phyloP scores from a whole-genome alignment of 78 protist genomes.

The Dictyostelium intermedium region DNA sequence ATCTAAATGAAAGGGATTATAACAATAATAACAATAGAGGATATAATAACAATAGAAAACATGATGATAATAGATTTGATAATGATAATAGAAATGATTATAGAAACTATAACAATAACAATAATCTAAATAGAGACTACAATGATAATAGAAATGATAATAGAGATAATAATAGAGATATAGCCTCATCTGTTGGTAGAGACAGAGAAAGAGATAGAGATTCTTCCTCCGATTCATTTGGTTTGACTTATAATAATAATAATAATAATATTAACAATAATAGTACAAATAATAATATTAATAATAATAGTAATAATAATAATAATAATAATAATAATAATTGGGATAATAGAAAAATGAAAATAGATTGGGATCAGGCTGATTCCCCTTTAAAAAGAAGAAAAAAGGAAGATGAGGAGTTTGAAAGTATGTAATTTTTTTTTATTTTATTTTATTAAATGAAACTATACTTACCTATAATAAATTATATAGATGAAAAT shows the following conservation, averaged over 20 bases:
- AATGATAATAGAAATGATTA: neutral
- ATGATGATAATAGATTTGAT: neutral
- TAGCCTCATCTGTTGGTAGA: neutral
- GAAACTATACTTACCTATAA: neutral
- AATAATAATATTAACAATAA: constrained; percentile 10
- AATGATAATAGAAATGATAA: neutral
- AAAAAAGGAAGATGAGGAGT: neutral
- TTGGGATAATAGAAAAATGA: neutral
- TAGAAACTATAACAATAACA: neutral
- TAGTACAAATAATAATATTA: neutral
- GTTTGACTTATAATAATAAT: neutral
- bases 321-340: neutral
- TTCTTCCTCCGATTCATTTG: neutral
- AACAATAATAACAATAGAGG: neutral
- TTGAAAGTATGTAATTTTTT: neutral
- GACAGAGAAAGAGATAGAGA: neutral
- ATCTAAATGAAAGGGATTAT: neutral
- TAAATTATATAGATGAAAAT: neutral
- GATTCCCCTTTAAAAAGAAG: neutral
- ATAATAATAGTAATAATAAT: neutral
- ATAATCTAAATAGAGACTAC: neutral
- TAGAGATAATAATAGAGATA: neutral
- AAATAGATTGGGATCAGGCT: neutral
- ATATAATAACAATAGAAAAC: neutral
- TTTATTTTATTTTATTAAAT: too few species aligned